Conservation (phyloP, 345 rosid species). For the Reutealis trisperma region DNA sequence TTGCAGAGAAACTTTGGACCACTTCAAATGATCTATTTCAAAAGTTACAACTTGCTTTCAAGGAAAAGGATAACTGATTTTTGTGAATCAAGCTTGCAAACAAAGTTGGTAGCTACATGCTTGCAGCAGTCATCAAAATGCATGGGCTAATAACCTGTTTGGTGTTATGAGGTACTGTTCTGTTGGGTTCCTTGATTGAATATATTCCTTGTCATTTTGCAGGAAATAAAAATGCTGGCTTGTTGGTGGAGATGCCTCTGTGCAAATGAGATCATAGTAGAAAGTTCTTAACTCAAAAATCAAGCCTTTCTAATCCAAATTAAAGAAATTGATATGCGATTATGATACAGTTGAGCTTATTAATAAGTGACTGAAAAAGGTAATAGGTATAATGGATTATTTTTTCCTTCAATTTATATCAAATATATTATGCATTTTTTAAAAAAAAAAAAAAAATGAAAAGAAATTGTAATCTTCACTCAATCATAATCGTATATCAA, state of each 20-base stretch:
- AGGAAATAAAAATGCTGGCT: neutral
- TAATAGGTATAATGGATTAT: too few relatives aligned
- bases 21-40: slow-evolving; percentile 47
- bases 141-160: neutral
- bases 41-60: slow-evolving; percentile 37
- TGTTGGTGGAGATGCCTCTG: neutral
- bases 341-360: too few relatives aligned
- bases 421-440: too few relatives aligned
- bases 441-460: too few relatives aligned
- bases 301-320: neutral
- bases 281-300: too few relatives aligned
- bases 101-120: neutral
- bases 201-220: neutral
- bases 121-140: neutral
- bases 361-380: too few relatives aligned
- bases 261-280: neutral
- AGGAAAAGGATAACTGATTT: neutral
- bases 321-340: neutral
- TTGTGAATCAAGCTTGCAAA: neutral
- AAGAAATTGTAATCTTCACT: too few relatives aligned
- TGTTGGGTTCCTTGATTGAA: neutral
- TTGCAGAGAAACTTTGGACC: slow-evolving; percentile 68
- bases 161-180: neutral
- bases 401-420: too few relatives aligned
- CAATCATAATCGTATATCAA: too few relatives aligned